phyloP scores from a whole-genome alignment of 371 early-diverging fungal species.

The Rhizopus sp. region DNA sequence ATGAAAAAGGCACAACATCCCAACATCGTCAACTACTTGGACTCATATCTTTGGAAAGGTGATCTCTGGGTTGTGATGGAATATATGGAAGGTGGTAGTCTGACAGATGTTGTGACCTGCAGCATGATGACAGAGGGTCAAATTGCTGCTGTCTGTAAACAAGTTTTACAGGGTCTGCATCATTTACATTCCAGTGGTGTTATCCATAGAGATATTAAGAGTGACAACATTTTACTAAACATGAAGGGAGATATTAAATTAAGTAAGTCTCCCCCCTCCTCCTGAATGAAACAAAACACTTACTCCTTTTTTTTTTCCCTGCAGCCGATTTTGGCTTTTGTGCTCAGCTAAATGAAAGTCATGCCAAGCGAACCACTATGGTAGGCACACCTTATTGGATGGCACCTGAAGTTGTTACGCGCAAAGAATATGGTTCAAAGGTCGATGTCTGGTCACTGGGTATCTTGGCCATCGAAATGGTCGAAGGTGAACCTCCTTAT shows the following conservation, averaged over 20 bases:
- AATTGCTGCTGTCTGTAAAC: slow-evolving; percentile 76
- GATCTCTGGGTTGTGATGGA: slow-evolving; percentile 84
- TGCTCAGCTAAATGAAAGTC: slow-evolving; percentile 69
- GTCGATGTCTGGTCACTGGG: slow-evolving; percentile 93
- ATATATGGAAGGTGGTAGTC: slow-evolving; percentile 83
- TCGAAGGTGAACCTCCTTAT: slow-evolving; percentile 84
- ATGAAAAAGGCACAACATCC: slow-evolving; percentile 70
- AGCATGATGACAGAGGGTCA: slow-evolving; percentile 84
- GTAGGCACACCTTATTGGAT: slow-evolving; percentile 86
- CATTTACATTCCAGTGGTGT: slow-evolving; percentile 77
- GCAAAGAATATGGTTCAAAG: slow-evolving; percentile 79
- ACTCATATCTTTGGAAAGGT: slow-evolving; percentile 69
- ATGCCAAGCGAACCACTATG: slow-evolving; percentile 73
- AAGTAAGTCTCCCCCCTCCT: slow-evolving; percentile 28
- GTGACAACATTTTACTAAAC: slow-evolving; percentile 81
- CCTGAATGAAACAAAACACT: background rate
- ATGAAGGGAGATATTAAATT: slow-evolving; percentile 78
- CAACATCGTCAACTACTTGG: slow-evolving; percentile 82
- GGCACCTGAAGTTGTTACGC: slow-evolving; percentile 85
- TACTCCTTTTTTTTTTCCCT: background rate
- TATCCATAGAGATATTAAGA: slow-evolving; percentile 90
- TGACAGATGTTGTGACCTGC: slow-evolving; percentile 74
- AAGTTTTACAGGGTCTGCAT: slow-evolving; percentile 45
- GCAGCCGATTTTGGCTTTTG: slow-evolving; percentile 84
- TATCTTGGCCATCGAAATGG: slow-evolving; percentile 81